Evolutionary conservation across 345 rosid genomes (phyloP), one percentile per base, ranked within the genome.

Genomic region (Citrus maxima): DNA sequence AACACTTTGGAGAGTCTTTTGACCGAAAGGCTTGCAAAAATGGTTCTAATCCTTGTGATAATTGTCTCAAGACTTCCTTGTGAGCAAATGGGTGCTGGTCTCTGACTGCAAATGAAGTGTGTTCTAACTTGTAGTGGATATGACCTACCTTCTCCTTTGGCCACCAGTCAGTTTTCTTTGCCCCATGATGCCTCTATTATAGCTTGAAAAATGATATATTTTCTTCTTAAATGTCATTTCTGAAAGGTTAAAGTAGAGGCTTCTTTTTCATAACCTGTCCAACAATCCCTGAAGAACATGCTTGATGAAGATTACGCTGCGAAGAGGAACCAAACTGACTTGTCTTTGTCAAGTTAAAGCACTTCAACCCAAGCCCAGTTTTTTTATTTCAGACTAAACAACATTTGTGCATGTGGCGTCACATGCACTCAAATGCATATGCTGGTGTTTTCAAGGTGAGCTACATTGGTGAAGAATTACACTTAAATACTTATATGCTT

Each of bases 1-100:
- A 85, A 49, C 90, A 96, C 85, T 96, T 96, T 79, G 99, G 93
- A 76, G 95, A 92, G 74, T 81, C 88, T 58, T 90, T 90, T 79
- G 95, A 92, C 40, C 80, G 60, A 56, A 89, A 86, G 61, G 75
- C 75, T 54, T 94, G 98, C 84, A 90, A 88, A 87, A 63, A 75
- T 58, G 93, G 95, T 78, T 77, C 86, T 49, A 87, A 81, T 82
- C 97, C 95, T 2, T 96, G 94, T 66, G 95, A 95, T 85, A 88
- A 91, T 82, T 94, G 97, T 88, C 89, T 87, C 81, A 88, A 79
- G 85, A 46, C 83, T 59, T 75, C 88, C 70, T 61, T 61, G 60
- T 87, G 80, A 86, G 76, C 72, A 65, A 37, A 77, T 28, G 22
- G 63, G 32, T 28, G 40, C 7, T 37, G 40, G 9, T 37, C 40